Evolutionary conservation across 805 yeast species (phyloP), one percentile per base, ranked within the genome.

Genomic region (Brettanomyces nanus): DNA sequence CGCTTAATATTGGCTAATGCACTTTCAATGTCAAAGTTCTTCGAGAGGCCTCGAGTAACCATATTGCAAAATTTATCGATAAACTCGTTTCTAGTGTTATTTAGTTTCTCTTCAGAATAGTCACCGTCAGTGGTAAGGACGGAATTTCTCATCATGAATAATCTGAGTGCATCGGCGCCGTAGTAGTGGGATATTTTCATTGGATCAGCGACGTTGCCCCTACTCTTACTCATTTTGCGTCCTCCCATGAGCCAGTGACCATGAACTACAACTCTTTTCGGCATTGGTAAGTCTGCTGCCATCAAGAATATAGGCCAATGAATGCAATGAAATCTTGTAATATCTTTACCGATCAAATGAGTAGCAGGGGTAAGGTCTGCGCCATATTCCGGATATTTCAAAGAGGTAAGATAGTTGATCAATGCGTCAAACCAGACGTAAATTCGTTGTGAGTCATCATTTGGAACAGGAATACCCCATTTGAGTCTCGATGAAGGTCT

Each of bases 391-490:
- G 81, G 79, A 35, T 71, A 83, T 2, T 85, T 85, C 4, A 45
- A 34, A 1, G 85, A 71, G 1, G 97, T 84, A 4, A 86, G 38
- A 53, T 92, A 92, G 57, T 87, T 92, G 31, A 82, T 68, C 32
- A 92, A 66, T 0, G 98, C 98, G 62, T 92, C 98, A 42, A 92
- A 80, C 98, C 98, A 92, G 13, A 92, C 98, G 52, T 92, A 92
- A 37, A 92, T 77, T 34, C 72, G 80, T 54, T 90, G 97, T 1
- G 77, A 51, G 0, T 69, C 61, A 52, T 89, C 95, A 18, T 68
- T 66, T 2, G 98, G 97, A 2, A 90, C 97, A 5, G 73, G 73
- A 19, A 92, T 80, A 0, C 96, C 97, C 98, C 98, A 92, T 22
- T 70, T 61, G 29, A 87, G 66, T 42, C 98, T 66, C 7, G 77